Evolutionary conservation across 371 early-diverging fungal genomes (phyloP).

Genomic region (Catenaria anguillulae): DNA sequence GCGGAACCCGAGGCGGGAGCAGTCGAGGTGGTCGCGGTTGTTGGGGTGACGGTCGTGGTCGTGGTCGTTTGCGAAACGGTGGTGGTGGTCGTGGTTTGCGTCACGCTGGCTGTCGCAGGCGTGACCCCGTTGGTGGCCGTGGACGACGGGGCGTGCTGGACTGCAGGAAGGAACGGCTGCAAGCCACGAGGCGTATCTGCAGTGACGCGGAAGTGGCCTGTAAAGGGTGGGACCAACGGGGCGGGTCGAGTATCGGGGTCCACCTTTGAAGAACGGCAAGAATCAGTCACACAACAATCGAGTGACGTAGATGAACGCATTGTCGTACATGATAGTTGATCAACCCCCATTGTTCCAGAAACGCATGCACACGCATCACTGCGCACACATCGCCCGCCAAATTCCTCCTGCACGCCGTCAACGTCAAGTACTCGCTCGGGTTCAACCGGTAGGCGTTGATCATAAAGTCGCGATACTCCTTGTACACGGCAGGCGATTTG

Average conservation of each 20-base stretch:
- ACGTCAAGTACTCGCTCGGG: constrained; percentile 86
- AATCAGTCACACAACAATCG: not conserved
- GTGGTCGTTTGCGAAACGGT: not conserved
- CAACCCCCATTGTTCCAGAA: constrained; percentile 98
- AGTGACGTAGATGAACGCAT: not conserved
- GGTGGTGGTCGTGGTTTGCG: constrained; percentile 1
- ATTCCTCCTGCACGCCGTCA: constrained; percentile 89
- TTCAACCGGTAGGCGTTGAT: constrained; percentile 88
- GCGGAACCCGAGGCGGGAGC: constrained; percentile 10
- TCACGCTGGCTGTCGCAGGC: not conserved
- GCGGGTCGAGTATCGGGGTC: constrained; percentile 87
- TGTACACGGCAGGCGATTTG: constrained; percentile 82
- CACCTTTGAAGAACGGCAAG: constrained; percentile 31
- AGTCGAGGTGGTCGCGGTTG: too few species aligned
- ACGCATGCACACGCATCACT: constrained; percentile 92
- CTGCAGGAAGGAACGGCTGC: constrained; percentile 59
- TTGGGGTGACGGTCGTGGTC: not conserved
- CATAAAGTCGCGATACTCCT: constrained; percentile 96
- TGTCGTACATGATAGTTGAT: constrained; percentile 85
- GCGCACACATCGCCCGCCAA: constrained; percentile 94
- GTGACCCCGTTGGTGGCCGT: not conserved
- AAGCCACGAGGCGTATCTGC: constrained; percentile 91
- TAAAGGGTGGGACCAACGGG: constrained; percentile 81
- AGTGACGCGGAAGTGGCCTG: constrained; percentile 87
- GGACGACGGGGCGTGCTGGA: constrained; percentile 1